Evolutionary conservation across 2,329 filamentous ascomycete genomes (phyloP).

Genomic region (Pyrenophora graminea): DNA sequence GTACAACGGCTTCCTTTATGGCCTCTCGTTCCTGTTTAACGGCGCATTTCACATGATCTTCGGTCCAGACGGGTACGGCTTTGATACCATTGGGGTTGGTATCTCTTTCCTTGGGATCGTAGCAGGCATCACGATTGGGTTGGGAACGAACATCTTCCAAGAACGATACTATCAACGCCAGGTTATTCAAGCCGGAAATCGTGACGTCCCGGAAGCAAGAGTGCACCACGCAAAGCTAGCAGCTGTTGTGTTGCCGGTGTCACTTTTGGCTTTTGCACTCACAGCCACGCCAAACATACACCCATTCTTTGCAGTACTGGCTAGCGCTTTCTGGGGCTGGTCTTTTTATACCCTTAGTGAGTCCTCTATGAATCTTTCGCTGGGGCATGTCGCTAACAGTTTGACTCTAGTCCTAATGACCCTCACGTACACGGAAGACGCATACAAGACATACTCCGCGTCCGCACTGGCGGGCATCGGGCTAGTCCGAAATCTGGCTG

Average conservation of each 20-base stretch:
- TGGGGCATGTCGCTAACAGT: neutral
- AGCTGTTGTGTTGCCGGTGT: conserved; percentile 43
- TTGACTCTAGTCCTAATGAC: conserved; percentile 49
- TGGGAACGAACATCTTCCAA: conserved; percentile 52
- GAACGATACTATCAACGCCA: conserved; percentile 49
- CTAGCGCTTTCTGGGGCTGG: conserved; percentile 56
- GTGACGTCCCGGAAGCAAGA: conserved; percentile 50
- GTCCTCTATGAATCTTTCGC: neutral
- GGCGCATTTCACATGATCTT: conserved; percentile 57
- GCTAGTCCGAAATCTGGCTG: conserved; percentile 45
- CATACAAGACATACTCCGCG: conserved; percentile 52
- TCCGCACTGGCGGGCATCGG: conserved; percentile 50
- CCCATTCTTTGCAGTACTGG: conserved; percentile 54
- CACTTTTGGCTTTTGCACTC: conserved; percentile 46
- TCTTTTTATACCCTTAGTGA: conserved; percentile 55
- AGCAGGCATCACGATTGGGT: conserved; percentile 49
- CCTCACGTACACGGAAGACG: conserved; percentile 55
- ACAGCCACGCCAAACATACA: conserved; percentile 32
- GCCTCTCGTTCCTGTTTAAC: conserved; percentile 56
- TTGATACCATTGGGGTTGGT: conserved; percentile 47
- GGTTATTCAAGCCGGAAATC: conserved; percentile 37
- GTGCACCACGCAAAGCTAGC: conserved; percentile 49
- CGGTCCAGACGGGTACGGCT: conserved; percentile 50
- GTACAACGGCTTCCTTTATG: conserved; percentile 57
- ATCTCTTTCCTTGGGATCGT: conserved; percentile 50